Evolutionary conservation across 2,329 filamentous ascomycete species (phyloP).

Genomic region (Knufia petricola): DNA sequence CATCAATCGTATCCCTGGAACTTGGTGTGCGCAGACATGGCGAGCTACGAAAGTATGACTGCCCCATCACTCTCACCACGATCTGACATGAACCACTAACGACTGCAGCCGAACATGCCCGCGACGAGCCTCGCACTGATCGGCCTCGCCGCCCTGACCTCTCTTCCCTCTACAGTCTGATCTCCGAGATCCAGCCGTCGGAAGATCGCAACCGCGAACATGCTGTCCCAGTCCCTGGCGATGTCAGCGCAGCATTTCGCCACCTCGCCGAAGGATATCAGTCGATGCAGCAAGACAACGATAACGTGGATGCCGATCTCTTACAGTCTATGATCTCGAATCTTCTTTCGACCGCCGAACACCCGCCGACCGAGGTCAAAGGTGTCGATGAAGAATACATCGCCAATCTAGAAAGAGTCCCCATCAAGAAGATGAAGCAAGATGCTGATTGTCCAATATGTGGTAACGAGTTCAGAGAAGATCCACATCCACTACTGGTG

Average conservation of each 20-base stretch:
- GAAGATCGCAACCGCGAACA: slow-evolving; percentile 45
- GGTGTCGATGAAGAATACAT: slow-evolving; percentile 48
- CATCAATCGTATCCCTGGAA: neutral
- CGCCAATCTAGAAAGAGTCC: slow-evolving; percentile 22
- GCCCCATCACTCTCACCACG: slow-evolving; percentile 4
- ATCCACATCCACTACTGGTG: slow-evolving; percentile 55
- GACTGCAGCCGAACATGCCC: slow-evolving; percentile 21
- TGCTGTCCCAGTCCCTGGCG: slow-evolving; percentile 50
- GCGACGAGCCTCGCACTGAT: slow-evolving; percentile 14
- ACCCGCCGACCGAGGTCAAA: slow-evolving; percentile 50
- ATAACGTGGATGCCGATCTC: slow-evolving; percentile 33
- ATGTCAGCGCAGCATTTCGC: slow-evolving; percentile 51
- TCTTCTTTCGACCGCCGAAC: slow-evolving; percentile 47
- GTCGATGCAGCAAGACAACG: slow-evolving; percentile 42
- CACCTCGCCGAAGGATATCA: slow-evolving; percentile 53
- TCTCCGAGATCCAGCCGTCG: slow-evolving; percentile 47
- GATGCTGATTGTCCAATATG: slow-evolving; percentile 43
- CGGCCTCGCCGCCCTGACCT: slow-evolving; percentile 51
- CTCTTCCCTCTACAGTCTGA: slow-evolving; percentile 54
- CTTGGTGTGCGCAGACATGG: slow-evolving; percentile 12
- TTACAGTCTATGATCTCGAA: slow-evolving; percentile 47
- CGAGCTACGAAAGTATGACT: slow-evolving; percentile 23
- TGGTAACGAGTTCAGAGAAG: slow-evolving; percentile 44
- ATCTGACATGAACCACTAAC: neutral
- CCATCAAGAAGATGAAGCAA: slow-evolving; percentile 23